Evolutionary conservation across 352 stramenopile genomes (phyloP), one percentile per base, ranked within the genome.

Genomic region (Achlya hypogyna): DNA sequence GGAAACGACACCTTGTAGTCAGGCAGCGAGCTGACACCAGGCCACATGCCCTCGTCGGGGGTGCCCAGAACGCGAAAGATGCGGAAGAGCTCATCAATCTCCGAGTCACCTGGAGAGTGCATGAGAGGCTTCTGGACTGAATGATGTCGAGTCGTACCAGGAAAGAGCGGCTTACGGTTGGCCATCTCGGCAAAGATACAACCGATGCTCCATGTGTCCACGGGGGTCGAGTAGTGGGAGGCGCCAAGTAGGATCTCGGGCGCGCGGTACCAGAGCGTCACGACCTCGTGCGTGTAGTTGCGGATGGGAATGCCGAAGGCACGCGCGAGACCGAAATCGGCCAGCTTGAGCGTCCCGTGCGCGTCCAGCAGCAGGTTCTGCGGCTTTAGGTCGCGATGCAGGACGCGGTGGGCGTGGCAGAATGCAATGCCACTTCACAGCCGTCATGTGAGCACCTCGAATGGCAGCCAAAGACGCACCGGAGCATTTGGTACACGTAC

Each of bases 61-160:
- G 98, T 99, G 28, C 97, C 98, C 5, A 99, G 74, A 31, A 97
- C 90, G 16, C 83, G 79, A 75, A 99, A 99, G 63, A 99, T 99
- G 51, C 98, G 97, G 76, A 98, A 99, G 28, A 99, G 78, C 72
- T 99, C 93, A 74, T 99, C 97, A 74, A 99, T 99, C 78, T 99
- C 97, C 27, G 93, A 98, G 73, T 99, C 95, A 18, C 95, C 95
- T 65, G 34, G 6, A 14, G 25, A 42, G 14, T 10, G 20, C 8
- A 60, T 56, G 25, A 20, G 32, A 56, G 29, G n/a, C 6, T 56
- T 5, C 4, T 34, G 16, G 23, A 32, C 4, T 32, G 9, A 28
- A 12, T 25, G 32, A 22, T 5, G 43, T 40, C 2, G 34, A 40
- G n/a, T 6, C 49, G 25, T 69, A 69, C 64, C 64, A 5, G 87